Percentiles rank a stretch among this genome's conserved stretches.
Conservation (phyloP, 345 rosid species). For the Raphanus raphanistrum region DNA sequence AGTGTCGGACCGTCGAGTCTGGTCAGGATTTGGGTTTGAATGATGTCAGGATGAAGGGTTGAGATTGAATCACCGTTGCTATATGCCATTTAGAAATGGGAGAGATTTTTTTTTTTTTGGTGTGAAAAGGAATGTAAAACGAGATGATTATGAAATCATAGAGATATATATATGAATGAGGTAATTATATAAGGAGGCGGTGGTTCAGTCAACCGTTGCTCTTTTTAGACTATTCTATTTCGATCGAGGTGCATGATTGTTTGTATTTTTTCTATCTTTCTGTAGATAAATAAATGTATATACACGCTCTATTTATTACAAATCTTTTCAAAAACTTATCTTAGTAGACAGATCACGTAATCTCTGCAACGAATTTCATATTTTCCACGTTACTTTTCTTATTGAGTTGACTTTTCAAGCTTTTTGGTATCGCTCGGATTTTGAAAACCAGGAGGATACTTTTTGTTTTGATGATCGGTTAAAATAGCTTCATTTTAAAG, state of each 20-base stretch:
- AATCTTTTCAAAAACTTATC: neutral
- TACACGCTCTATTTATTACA: neutral
- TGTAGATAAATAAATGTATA: neutral
- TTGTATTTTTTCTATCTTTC: neutral
- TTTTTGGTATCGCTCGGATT: neutral
- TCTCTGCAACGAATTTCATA: slow-evolving; percentile 10
- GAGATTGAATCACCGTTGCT: slow-evolving; percentile 37
- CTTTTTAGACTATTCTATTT: slow-evolving; percentile 31
- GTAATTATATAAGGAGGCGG: neutral
- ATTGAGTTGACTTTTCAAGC: slow-evolving; percentile 24
- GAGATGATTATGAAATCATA: slow-evolving; percentile 13
- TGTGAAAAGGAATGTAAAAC: neutral
- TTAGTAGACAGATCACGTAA: slow-evolving; percentile 26
- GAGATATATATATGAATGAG: slow-evolving; percentile 6
- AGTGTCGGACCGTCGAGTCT: slow-evolving; percentile 83
- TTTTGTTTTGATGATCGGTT: neutral
- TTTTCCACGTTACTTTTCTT: slow-evolving; percentile 24
- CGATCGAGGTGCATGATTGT: slow-evolving; percentile 26
- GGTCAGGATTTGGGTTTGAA: slow-evolving; percentile 61
- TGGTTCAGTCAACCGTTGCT: slow-evolving; percentile 28
- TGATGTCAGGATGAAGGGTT: slow-evolving; percentile 59
- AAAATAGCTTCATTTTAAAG: too few relatives aligned
- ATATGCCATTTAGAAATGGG: neutral
- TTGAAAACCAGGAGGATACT: neutral
- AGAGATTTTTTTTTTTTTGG: neutral